Evolutionary conservation across 805 yeast genomes (phyloP), one percentile per base, ranked within the genome.

Genomic region (Saturnispora ahearnii): DNA sequence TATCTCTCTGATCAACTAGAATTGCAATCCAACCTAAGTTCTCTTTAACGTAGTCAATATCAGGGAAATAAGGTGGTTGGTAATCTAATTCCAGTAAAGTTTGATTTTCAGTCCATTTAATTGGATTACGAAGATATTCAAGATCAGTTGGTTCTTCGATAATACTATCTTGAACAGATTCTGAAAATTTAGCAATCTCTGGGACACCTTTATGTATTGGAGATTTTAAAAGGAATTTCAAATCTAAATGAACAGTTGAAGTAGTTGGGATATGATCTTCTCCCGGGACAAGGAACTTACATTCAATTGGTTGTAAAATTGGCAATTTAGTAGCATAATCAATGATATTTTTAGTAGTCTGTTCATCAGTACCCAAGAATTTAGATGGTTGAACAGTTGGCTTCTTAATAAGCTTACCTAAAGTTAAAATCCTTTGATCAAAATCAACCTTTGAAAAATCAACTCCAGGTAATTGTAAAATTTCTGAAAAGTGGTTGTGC

Each of bases 241-340:
- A 56, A 30, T 79, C 81, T 52, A 95, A 70, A 65, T 87, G 90
- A 8, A 87, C 81, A 45, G 77, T 76, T 2, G 97, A 79, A 26
- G 76, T 73, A 28, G 96, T 84, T 0, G 89, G 79, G 29, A 86
- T 81, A 30, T 70, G 70, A 13, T 67, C 62, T 70, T 90, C 97
- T 32, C 98, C 98, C 3, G 96, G 91, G 41, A 91, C 96, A 54
- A 76, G 74, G 68, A 88, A 88, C 51, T 77, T 79, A 41, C 95
- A 82, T 46, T 77, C 78, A 29, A 89, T 55, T 13, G 89, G 69
- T 59, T 83, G 79, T 45, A 90, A 65, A 43, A 72, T 66, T 41
- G 97, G 96, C 32, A 89, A 77, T 31, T 74, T 70, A 3, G 76
- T 62, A 1, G 90, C 95, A 51, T 80, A 74, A 24, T 73, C 62